phyloP scores from a whole-genome alignment of 345 rosid genomes.

The Sisymbrium irio region DNA sequence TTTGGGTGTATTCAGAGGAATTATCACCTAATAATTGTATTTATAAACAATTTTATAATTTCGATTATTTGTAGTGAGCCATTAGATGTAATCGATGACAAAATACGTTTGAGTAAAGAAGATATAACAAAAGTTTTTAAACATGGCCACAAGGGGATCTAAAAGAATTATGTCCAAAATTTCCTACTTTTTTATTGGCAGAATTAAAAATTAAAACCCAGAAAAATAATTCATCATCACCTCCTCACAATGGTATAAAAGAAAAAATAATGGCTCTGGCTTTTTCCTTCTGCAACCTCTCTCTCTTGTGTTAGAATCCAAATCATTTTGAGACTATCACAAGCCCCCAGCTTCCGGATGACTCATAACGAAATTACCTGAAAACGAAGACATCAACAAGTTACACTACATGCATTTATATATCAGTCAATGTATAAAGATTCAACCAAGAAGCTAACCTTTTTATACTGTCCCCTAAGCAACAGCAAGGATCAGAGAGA shows the following conservation, averaged over 20 bases:
- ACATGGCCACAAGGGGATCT: slow-evolving; percentile 6
- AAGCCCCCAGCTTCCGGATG: slow-evolving; percentile 23
- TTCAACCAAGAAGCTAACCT: slow-evolving; percentile 29
- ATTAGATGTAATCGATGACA: slow-evolving; percentile 6
- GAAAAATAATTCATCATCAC: slow-evolving; percentile 24
- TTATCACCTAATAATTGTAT: background rate
- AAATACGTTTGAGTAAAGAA: background rate
- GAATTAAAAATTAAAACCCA: slow-evolving; percentile 15
- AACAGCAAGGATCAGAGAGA: slow-evolving; percentile 19
- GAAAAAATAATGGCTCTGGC: slow-evolving; percentile 20
- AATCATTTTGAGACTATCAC: slow-evolving; percentile 24
- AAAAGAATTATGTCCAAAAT: slow-evolving; percentile 31
- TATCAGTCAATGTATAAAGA: background rate
- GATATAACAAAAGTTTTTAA: slow-evolving; percentile 7
- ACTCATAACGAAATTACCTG: slow-evolving; percentile 24
- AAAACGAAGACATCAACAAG: background rate
- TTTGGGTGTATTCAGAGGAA: slow-evolving; percentile 13
- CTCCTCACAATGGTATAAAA: slow-evolving; percentile 23
- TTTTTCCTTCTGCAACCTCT: slow-evolving; percentile 23
- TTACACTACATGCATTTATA: background rate
- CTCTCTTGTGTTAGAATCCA: slow-evolving; percentile 18
- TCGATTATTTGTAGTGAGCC: background rate
- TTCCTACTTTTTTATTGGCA: slow-evolving; percentile 35
- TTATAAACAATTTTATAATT: slow-evolving; percentile 5
- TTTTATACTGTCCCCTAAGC: slow-evolving; percentile 13